phyloP scores from a whole-genome alignment of 305 asterid genomes.

The Solanum hybrid region DNA sequence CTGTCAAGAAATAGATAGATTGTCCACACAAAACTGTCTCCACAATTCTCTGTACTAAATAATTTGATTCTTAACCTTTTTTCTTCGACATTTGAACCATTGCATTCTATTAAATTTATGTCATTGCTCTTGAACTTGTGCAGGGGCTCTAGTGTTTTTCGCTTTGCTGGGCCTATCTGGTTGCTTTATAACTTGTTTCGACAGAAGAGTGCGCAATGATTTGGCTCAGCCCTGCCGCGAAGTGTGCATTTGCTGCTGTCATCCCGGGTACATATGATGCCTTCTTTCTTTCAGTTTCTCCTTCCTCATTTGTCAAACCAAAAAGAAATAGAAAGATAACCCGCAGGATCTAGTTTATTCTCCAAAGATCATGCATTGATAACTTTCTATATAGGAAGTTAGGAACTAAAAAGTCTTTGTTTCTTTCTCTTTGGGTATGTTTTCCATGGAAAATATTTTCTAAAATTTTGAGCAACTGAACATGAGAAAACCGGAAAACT shows the following conservation, averaged over 20 bases:
- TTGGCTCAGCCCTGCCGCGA: constrained; percentile 96
- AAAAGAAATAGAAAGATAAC: neutral
- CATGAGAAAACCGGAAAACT: neutral
- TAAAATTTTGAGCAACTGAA: neutral
- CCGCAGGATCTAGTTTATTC: neutral
- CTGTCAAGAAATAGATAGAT: neutral
- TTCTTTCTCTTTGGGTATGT: neutral
- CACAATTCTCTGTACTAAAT: neutral
- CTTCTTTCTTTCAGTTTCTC: neutral
- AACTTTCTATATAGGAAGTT: neutral
- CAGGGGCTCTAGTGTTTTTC: constrained; percentile 85
- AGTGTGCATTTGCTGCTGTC: constrained; percentile 90
- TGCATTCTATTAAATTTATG: neutral
- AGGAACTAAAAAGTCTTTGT: neutral
- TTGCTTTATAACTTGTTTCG: constrained; percentile 89
- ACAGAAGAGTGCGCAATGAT: constrained; percentile 86
- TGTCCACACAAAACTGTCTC: neutral
- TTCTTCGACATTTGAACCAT: neutral
- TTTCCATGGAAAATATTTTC: neutral
- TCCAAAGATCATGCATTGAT: neutral
- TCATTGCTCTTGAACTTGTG: neutral
- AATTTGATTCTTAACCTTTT: neutral
- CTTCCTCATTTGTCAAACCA: neutral
- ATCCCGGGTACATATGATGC: constrained; percentile 58
- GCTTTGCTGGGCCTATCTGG: constrained; percentile 87